Evolutionary conservation across 768 basidiomycete genomes (phyloP), one percentile per base, ranked within the genome.

Genomic region (Mycena polygramma): DNA sequence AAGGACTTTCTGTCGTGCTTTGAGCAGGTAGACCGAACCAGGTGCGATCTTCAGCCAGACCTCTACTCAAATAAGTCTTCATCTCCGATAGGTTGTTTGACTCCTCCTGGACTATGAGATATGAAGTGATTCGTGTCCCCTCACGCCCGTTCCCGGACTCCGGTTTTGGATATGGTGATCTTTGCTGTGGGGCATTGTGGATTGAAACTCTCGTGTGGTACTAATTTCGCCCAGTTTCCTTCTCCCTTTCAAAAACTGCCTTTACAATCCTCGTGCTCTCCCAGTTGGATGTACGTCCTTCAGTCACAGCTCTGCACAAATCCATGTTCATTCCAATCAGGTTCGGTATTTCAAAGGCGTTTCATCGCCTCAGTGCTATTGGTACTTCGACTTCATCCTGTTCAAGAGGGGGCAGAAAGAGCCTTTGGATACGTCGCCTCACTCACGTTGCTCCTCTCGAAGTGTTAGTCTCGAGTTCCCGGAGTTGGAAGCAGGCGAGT

Each of bases 311-410:
- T 30, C 30, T 30, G 6, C 30, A 30, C 30, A 30, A 30, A 30
- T 2, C 30, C 6, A 30, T 30, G 30, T 30, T 30, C 30, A 30
- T 30, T 30, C 6, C 30, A 30, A 30, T 30, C 30, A 30, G 30
- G 30, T 30, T 30, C 30, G 81, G 11, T 81, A 79, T 70, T 81
- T 75, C 76, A 66, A 75, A 19, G 77, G 76, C 7, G 48, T 81
- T 24, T 46, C 30, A 30, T 30, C 74, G 0, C 68, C 78, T 1
- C 70, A 57, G 24, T 75, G 72, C 30, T 39, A 70, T 14, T 81
- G 75, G 78, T 62, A 73, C 11, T 78, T 81, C 57, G 81, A 81
- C 66, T 81, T 81, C 55, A 59, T 76, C 14, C 37, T 81, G 11
- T 81, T 68, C 73, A 77, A 75, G 58, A 70, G 71, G 39, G 78